A percentile compares a stretch with the other conserved stretches of the same genome.
Evolutionary conservation across 2,329 filamentous ascomycete genomes (phyloP).

Genomic region (Cladorrhinum sp.): DNA sequence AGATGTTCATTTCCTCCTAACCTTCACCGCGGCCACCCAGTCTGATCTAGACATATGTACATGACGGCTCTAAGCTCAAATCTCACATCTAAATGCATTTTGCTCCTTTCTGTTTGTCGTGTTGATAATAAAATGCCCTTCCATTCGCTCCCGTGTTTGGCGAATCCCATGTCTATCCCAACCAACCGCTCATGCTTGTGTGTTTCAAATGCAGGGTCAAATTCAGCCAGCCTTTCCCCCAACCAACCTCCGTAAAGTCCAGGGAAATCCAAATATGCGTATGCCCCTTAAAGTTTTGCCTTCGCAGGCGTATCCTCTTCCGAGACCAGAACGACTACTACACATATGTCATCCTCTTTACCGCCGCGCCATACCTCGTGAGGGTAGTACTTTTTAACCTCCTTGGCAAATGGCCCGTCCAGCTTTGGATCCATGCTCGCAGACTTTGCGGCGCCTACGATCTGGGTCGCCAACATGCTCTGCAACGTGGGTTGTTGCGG

Average conservation of each 20-base stretch:
- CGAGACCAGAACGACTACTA: conserved; percentile 73
- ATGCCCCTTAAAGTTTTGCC: conserved; percentile 25
- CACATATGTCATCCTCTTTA: conserved; percentile 94
- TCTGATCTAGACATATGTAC: neutral
- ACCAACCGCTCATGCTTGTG: neutral
- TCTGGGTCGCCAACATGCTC: conserved; percentile 71
- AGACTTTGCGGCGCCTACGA: conserved; percentile 77
- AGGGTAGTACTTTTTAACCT: conserved; percentile 85
- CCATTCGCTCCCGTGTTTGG: neutral
- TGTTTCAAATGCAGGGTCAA: neutral
- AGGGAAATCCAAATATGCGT: neutral
- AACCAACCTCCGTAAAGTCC: too few relatives aligned
- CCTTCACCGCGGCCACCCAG: too few relatives aligned
- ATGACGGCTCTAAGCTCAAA: neutral
- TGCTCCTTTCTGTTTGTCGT: neutral
- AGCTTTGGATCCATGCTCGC: conserved; percentile 78
- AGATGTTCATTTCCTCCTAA: too few relatives aligned
- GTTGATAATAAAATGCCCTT: neutral
- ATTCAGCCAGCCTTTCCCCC: neutral
- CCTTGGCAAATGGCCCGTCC: conserved; percentile 91
- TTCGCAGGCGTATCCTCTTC: conserved; percentile 47
- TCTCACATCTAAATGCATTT: neutral
- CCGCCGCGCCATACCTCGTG: conserved; percentile 85
- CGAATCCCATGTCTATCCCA: neutral
- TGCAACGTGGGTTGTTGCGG: conserved; percentile 57